Percentiles rank a stretch among this genome's conserved stretches.
Conservation (phyloP, 768 basidiomycete species). For the Psilocybe cubensis region DNA sequence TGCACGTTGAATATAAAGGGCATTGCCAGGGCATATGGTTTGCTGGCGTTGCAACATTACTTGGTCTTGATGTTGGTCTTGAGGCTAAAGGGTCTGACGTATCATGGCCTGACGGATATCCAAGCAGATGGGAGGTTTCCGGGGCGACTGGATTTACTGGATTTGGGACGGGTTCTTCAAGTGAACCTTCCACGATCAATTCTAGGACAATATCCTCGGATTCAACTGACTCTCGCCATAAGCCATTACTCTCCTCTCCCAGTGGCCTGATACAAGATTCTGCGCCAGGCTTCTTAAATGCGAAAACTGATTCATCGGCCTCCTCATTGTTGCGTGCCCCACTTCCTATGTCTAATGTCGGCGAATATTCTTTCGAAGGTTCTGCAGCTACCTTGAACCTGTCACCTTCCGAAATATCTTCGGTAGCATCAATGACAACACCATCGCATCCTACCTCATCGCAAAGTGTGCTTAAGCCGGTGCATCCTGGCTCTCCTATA, state of each 20-base stretch:
- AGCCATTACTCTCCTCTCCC: slow-evolving; percentile 23
- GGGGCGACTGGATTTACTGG: slow-evolving; percentile 76
- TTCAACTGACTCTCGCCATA: slow-evolving; percentile 32
- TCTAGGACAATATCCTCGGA: slow-evolving; percentile 58
- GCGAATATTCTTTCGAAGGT: slow-evolving; percentile 80
- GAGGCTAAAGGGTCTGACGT: slow-evolving; percentile 72
- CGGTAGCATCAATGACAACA: slow-evolving; percentile 53
- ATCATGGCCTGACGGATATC: slow-evolving; percentile 59
- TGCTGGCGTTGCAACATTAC: slow-evolving; percentile 79
- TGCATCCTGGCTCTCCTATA: slow-evolving; percentile 62
- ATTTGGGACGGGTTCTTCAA: slow-evolving; percentile 56
- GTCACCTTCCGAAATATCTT: slow-evolving; percentile 35
- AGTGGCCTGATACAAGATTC: slow-evolving; percentile 14
- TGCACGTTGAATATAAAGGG: slow-evolving; percentile 73
- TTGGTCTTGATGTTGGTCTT: slow-evolving; percentile 77
- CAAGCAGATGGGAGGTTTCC: slow-evolving; percentile 60
- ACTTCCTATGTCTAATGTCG: slow-evolving; percentile 62
- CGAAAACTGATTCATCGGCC: slow-evolving; percentile 49
- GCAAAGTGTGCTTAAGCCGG: slow-evolving; percentile 24
- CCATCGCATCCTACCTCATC: slow-evolving; percentile 28
- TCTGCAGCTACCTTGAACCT: slow-evolving; percentile 37
- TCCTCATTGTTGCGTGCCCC: slow-evolving; percentile 77
- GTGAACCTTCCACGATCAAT: slow-evolving; percentile 22
- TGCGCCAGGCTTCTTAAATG: slow-evolving; percentile 17
- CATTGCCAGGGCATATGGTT: slow-evolving; percentile 81